These are phyloP conservation scores for Capillidium rhysosporum DNA, from an alignment of 371 early-diverging fungal genomes.

Conservation along the genomic window DNA sequence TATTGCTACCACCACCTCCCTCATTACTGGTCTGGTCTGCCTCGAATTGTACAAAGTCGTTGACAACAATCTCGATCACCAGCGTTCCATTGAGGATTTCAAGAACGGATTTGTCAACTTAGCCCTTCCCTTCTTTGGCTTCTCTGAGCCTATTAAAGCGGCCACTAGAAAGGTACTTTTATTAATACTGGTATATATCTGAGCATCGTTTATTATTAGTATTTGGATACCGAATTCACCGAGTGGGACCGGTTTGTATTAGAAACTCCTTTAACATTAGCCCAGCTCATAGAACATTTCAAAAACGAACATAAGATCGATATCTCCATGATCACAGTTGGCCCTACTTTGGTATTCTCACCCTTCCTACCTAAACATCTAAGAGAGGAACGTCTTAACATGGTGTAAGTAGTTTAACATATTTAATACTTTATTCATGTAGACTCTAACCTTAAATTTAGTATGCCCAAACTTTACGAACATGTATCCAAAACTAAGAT, in stretches of 20 bases:
- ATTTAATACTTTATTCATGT: background rate
- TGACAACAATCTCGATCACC: slow-evolving; percentile 45
- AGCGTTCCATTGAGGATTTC: slow-evolving; percentile 64
- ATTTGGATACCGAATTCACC: slow-evolving; percentile 70
- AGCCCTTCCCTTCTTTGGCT: slow-evolving; percentile 97
- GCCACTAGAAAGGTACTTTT: slow-evolving; percentile 34
- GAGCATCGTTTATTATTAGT: slow-evolving; percentile 17
- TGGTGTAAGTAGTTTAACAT: slow-evolving; percentile 15
- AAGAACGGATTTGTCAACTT: slow-evolving; percentile 99
- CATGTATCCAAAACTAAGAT: slow-evolving; percentile 74
- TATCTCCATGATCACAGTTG: slow-evolving; percentile 88
- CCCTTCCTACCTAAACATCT: slow-evolving; percentile 78
- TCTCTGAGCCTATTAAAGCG: slow-evolving; percentile 94
- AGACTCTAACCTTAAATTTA: slow-evolving; percentile 8
- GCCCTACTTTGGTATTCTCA: slow-evolving; percentile 84
- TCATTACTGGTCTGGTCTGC: slow-evolving; percentile 97
- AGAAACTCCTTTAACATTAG: slow-evolving; percentile 64
- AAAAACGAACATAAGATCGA: slow-evolving; percentile 64
- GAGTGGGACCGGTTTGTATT: slow-evolving; percentile 97
- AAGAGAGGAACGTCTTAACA: slow-evolving; percentile 43
- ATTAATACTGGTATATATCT: background rate
- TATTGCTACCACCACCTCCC: slow-evolving; percentile 99
- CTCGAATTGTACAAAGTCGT: slow-evolving; percentile 90
- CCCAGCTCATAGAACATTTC: slow-evolving; percentile 79
- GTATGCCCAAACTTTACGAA: slow-evolving; percentile 57